Evolutionary conservation across 1,284 basidiomycete species (phyloP), one percentile per base, ranked within the genome.

Genomic region (Violaceomyces palustris): DNA sequence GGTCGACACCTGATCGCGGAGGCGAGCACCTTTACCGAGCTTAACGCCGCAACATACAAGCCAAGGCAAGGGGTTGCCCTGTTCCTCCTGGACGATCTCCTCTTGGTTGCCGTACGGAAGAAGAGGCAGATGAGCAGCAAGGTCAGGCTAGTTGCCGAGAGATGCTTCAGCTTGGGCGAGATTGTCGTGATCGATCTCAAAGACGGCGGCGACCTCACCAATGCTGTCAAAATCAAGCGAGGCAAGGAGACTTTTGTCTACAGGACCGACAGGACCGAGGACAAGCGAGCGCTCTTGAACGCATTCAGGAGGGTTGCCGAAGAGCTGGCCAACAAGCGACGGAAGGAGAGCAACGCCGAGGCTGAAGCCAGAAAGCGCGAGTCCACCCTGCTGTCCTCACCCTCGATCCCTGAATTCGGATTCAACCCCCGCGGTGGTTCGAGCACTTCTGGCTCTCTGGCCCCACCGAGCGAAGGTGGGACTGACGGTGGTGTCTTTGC

Each of bases 1-100:
- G 92, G 91, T 3, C 80, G 93, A 44, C 93, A 97, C 69, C 82
- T 98, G 43, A 83, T 97, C 21, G 80, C 83, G 14, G 92, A 97
- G 74, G 82, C 88, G 45, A 85, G 89, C 46, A 82, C 83, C 24
- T 85, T 96, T 40, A 79, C 85, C 51, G 83, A 88, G 48, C 79
- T 98, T 34, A 94, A 98, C 61, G 80, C 90, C 0, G 93, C 94
- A 2, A 98, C 94, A 0, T 98, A 96, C 79, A 93, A 90, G 74
- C 82, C 87, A 10, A 84, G 87, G 43, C 86, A 89, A 48, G 80
- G 83, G 31, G 88, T 93, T 26, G 85, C 86, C 52, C 85, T 98
- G 61, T 87, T 97, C 42, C 77, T 98, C 8, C 78, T 98, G 12
- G 90, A 93, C 67, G 94, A 98, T 73, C 80, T 87, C 10, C 82